Base-by-base conservation (phyloP, 2,329 filamentous ascomycete species). In the Gliomastix tumulicola region DNA sequence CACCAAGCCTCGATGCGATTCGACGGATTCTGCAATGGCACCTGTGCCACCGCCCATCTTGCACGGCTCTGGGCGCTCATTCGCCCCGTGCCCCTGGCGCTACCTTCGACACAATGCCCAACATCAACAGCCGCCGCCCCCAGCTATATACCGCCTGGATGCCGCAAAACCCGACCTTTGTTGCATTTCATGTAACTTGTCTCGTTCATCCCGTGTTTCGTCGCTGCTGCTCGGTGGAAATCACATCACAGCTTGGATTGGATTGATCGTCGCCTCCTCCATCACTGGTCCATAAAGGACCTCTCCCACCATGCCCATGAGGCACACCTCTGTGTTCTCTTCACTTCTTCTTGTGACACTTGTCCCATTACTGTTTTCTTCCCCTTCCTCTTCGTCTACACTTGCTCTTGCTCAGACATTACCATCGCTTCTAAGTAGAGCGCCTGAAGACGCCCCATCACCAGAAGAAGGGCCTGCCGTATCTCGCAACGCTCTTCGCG, bases 381-480 rank as follows among this genome's bases (percentile, higher is more conserved):
- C 11, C 16, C 21, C 34, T 9, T 22, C 28, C 12, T 21, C 19
- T 19, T 19, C 31, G 22, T 30, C 28, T 32, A n/a, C n/a, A n/a
- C n/a, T n/a, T n/a, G n/a, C n/a, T n/a, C n/a, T n/a, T n/a, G n/a
- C n/a, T n/a, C n/a, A n/a, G n/a, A n/a, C n/a, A n/a, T n/a, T n/a
- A n/a, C n/a, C n/a, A n/a, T n/a, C n/a, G n/a, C n/a, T n/a, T n/a
- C n/a, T n/a, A n/a, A n/a, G n/a, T n/a, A n/a, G n/a, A n/a, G n/a
- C n/a, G n/a, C n/a, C n/a, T n/a, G n/a, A n/a, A n/a, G n/a, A 76
- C 50, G 71, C 78, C 22, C 76, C 77, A 30, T 58, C 76, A 35
- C 69, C 76, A 39, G 70, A 78, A 57, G 64, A 79, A 59, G 76
- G 76, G 7, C 74, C 80, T 40, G 65, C 74, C 8, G 56, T 79